Evolutionary conservation across 441 rosid species (phyloP).

Genomic region (Biscutella auriculata): DNA sequence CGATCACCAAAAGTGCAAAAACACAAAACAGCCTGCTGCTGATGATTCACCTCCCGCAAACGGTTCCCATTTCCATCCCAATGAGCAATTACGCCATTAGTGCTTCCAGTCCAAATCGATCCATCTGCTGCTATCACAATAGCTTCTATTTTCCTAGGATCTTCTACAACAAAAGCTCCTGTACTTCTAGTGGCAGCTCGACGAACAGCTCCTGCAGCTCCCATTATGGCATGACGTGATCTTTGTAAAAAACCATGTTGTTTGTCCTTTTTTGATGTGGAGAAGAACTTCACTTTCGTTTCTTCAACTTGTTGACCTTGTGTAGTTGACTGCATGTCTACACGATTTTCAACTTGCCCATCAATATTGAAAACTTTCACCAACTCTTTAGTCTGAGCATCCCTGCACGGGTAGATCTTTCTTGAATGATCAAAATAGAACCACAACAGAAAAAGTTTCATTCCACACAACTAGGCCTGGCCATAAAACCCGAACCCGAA

Average conservation of each 20-base stretch:
- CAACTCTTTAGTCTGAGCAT: slow-evolving; percentile 84
- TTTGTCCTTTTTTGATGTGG: slow-evolving; percentile 78
- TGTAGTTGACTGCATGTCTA: slow-evolving; percentile 31
- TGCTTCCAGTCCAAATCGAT: slow-evolving; percentile 79
- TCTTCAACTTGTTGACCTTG: slow-evolving; percentile 70
- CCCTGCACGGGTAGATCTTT: slow-evolving; percentile 40
- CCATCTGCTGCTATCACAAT: slow-evolving; percentile 62
- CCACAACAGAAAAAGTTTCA: slow-evolving; percentile 1
- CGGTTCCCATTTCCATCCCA: slow-evolving; percentile 92
- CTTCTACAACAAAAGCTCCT: slow-evolving; percentile 64
- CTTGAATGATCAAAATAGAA: slow-evolving; percentile 5
- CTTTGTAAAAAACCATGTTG: slow-evolving; percentile 70
- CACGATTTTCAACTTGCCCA: slow-evolving; percentile 83
- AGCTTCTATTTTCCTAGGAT: slow-evolving; percentile 78
- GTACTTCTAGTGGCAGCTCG: slow-evolving; percentile 82
- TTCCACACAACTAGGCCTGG: too few species aligned
- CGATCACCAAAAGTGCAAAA: slow-evolving; percentile 69
- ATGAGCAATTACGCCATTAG: slow-evolving; percentile 68
- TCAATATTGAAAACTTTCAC: slow-evolving; percentile 78
- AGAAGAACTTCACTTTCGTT: slow-evolving; percentile 61
- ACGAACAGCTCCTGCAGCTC: slow-evolving; percentile 99
- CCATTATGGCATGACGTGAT: slow-evolving; percentile 89
- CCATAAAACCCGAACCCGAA: too few species aligned
- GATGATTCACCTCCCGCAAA: slow-evolving; percentile 55
- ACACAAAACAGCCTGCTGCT: slow-evolving; percentile 62